Base-by-base conservation (phyloP, 148 eudicot genomes). In the Selenicereus undatus region DNA sequence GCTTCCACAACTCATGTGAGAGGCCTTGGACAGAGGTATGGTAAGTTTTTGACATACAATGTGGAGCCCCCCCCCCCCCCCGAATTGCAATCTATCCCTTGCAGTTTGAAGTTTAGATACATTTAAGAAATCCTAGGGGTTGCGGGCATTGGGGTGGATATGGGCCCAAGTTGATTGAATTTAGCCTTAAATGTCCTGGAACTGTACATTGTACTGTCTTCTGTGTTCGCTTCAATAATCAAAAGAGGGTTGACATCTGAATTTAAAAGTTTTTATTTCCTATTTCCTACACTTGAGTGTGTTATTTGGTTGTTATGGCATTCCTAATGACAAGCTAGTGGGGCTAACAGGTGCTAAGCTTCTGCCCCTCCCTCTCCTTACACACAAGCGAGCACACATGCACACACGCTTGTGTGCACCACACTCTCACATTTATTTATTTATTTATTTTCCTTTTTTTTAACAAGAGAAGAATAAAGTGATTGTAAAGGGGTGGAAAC, bases 261-360 rank as follows among this genome's bases (percentile, higher is more conserved):
- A 43, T 20, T 73, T 56, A 58, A 42, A 17, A 32, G 32, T 32
- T 32, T 32, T 32, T 32, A 32, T 32, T 51, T 36, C 56, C 16
- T 21, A 43, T 16, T 29, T 39, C 50, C 51, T 73, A n/a, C 42
- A 12, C 50, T 73, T 43, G 27, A n/a, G 7, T 73, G 51, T 8
- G 24, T n/a, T 73, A 73, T 71, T 20, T 27, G 60, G 56, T n/a
- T 42, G 17, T 26, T 68, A 45, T 78, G 45, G 80, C 45, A 68
- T 68, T 73, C 52, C 17, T 22, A 32, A 32, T 71, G 45, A 36
- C 48, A 35, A 16, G 13, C 24, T 71, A 42, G 42, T 21, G n/a
- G 74, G 29, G 39, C 50, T 73, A 73, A 22, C 29, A 73, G 11
- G 22, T 42, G 51, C 48, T 42, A 73, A 12, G 17, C 14, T 45